These are phyloP conservation scores for Meredithiella fracta DNA, from an alignment of 2,329 filamentous ascomycete genomes.

Conservation along the genomic window DNA sequence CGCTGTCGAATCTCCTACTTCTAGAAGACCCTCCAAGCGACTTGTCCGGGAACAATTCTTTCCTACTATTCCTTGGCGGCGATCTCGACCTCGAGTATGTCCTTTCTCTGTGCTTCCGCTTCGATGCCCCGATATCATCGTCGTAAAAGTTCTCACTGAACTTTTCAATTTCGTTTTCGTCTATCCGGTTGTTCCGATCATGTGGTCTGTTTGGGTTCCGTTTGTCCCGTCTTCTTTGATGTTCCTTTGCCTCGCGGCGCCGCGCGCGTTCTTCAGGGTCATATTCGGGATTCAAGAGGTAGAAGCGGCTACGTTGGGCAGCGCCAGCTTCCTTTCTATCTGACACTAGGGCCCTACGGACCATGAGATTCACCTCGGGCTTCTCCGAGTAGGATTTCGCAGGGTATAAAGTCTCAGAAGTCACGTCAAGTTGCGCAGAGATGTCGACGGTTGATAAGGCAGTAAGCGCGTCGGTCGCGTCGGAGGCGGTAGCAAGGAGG, in stretches of 20 bases:
- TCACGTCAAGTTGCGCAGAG: constrained; percentile 33
- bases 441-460: constrained; percentile 37
- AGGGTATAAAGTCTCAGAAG: constrained; percentile 42
- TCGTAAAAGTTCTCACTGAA: constrained; percentile 76
- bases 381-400: constrained; percentile 53
- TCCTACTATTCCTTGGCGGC: constrained; percentile 28
- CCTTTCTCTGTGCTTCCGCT: constrained; percentile 19
- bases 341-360: constrained; percentile 55
- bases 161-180: constrained; percentile 33
- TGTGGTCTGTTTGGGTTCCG: constrained; percentile 24
- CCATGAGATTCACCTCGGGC: constrained; percentile 50
- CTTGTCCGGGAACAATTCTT: constrained; percentile 45
- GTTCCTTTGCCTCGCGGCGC: constrained; percentile 38
- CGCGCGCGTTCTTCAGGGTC: constrained; percentile 61
- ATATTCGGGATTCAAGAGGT: constrained; percentile 77
- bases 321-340: constrained; percentile 73
- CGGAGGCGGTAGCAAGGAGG: constrained; percentile 45
- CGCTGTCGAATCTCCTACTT: constrained; percentile 18
- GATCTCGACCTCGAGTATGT: constrained; percentile 19
- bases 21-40: constrained; percentile 21
- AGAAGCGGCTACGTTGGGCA: constrained; percentile 70
- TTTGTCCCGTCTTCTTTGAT: constrained; percentile 42
- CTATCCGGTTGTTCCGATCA: constrained; percentile 17
- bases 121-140: constrained; percentile 35
- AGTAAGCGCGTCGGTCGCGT: constrained; percentile 37